phyloP scores from a whole-genome alignment of 148 eudicot species.

The Cornus florida region DNA sequence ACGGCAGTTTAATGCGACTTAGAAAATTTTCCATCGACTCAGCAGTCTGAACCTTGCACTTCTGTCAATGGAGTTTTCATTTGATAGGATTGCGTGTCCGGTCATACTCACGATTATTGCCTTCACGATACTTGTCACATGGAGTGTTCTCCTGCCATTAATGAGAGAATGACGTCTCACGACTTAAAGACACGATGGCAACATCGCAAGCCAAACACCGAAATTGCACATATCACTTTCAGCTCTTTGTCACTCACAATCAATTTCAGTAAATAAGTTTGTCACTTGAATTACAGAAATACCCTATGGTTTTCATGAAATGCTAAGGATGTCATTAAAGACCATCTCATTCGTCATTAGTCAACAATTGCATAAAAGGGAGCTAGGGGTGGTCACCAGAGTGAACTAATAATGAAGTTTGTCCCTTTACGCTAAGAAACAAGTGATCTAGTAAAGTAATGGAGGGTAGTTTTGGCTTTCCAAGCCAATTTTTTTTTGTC shows the following conservation, averaged over 20 bases:
- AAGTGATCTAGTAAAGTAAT: neutral
- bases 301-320: neutral
- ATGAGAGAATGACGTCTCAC: neutral
- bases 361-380: neutral
- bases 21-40: no score
- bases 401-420: neutral
- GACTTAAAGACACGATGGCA: neutral
- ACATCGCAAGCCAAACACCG: slow-evolving; percentile 2
- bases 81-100: no score
- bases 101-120: no score
- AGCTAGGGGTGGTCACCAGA: neutral
- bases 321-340: no score
- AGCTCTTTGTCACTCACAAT: neutral
- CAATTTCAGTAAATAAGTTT: neutral
- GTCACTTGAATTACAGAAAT: neutral
- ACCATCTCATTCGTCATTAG: no score
- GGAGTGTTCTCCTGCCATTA: neutral
- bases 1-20: no score
- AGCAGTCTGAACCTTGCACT: no score
- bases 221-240: neutral
- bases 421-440: neutral
- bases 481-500: neutral
- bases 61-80: no score
- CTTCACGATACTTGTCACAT: neutral
- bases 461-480: neutral